Evolutionary conservation across 148 eudicot species (phyloP), one percentile per base, ranked within the genome.

Genomic region (Arbutus unedo): DNA sequence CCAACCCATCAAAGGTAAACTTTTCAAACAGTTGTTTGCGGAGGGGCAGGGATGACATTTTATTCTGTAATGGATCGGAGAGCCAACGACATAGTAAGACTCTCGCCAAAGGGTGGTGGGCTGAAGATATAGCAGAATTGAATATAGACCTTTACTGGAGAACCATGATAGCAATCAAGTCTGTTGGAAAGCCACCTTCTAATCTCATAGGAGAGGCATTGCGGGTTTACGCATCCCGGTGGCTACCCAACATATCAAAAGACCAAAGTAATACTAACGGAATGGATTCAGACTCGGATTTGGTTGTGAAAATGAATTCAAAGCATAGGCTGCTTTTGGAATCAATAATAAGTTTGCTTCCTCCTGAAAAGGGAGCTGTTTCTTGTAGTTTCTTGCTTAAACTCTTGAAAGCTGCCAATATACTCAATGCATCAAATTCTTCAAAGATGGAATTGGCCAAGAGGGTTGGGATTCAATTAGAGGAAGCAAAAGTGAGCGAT

Each of bases 71-170:
- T 60, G 94, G 87, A 4, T 59, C 79, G 6, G 89, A 83, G 70
- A 76, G 87, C 75, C 80, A 83, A 19, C 81, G 84, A 60, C 73
- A 80, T 47, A 87, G 86, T 70, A 70, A 15, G 74, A n/a, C 19
- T 2, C 3, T 43, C 21, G 54, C 81, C 5, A 94, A 91, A 74
- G 93, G 90, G 41, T 94, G 98, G 96, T 94, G 98, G 98, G 96
- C 92, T 41, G 97, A 95, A 70, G 97, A 95, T 80, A 70, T 95
- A 10, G 90, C 97, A 9, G 94, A 95, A 14, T 84, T 95, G 76
- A 85, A 89, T 4, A 93, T 92, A 25, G 97, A 92, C 81, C 89
- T 95, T 1, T 95, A 91, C 72, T 91, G 97, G 95, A 89, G 97
- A 74, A 88, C 89, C 21, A 92, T 95, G 91, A 86, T 90, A 67